phyloP scores from a whole-genome alignment of 2,329 filamentous ascomycete species.

The Fusarium bulbicola region DNA sequence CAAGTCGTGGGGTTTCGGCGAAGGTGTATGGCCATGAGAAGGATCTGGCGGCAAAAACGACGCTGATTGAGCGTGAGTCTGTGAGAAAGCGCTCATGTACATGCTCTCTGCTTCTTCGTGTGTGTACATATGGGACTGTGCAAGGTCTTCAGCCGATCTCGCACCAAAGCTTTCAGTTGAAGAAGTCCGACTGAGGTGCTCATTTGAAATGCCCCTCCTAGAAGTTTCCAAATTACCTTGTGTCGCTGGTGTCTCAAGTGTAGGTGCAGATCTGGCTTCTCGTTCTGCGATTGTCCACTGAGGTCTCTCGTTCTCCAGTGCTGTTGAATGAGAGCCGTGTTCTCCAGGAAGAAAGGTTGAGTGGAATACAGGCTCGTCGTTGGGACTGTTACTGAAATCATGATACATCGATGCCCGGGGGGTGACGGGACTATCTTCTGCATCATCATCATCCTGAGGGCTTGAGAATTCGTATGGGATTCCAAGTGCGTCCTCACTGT shows the following conservation, averaged over 20 bases:
- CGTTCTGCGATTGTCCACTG: slow-evolving; percentile 34
- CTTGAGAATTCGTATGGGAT: slow-evolving; percentile 63
- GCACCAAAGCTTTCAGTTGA: slow-evolving; percentile 27
- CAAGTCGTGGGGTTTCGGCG: not conserved
- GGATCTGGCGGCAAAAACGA: not conserved
- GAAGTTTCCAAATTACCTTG: slow-evolving; percentile 16
- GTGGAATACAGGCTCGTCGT: slow-evolving; percentile 45
- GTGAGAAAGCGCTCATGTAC: slow-evolving; percentile 80
- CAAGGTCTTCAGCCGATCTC: slow-evolving; percentile 58
- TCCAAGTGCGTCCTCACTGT: slow-evolving; percentile 65
- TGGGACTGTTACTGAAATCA: slow-evolving; percentile 43
- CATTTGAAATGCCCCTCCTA: not conserved
- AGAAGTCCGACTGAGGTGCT: slow-evolving; percentile 19
- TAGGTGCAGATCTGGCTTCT: slow-evolving; percentile 31
- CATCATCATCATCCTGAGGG: slow-evolving; percentile 50
- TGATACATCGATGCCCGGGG: slow-evolving; percentile 62
- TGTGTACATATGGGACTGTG: slow-evolving; percentile 75
- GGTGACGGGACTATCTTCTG: slow-evolving; percentile 55
- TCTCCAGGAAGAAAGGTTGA: slow-evolving; percentile 35
- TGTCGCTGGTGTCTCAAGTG: slow-evolving; percentile 33
- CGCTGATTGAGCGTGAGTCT: slow-evolving; percentile 47
- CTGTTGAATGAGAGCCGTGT: slow-evolving; percentile 28
- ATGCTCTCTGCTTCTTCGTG: slow-evolving; percentile 86
- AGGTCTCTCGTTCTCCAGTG: slow-evolving; percentile 27
- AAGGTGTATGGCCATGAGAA: slow-evolving; percentile 14